A percentile compares a stretch with the other conserved stretches of the same genome.
Evolutionary conservation across 805 yeast species (phyloP).

Genomic region (Teunomyces funiuensis): DNA sequence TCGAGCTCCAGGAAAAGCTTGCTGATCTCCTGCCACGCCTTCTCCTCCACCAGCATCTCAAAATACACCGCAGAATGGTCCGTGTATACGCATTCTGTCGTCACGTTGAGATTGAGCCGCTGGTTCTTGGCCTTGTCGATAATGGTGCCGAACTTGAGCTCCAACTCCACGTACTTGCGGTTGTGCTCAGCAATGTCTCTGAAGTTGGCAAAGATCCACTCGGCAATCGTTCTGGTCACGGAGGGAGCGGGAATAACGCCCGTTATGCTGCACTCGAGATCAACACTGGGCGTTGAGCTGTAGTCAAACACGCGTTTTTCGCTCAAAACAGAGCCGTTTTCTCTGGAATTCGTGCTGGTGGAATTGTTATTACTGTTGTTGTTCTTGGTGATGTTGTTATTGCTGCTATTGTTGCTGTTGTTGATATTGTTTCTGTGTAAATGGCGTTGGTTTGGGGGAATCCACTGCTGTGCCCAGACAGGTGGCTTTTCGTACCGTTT

Average conservation of each 20-base stretch:
- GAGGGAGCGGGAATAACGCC: conserved; percentile 80
- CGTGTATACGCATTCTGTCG: conserved; percentile 64
- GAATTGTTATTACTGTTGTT: background rate
- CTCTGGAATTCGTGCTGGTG: background rate
- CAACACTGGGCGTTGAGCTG: conserved; percentile 31
- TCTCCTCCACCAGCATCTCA: conserved; percentile 64
- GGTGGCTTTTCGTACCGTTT: conserved; percentile 66
- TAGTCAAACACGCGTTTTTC: conserved; percentile 28
- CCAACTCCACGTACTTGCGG: conserved; percentile 62
- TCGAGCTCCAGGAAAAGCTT: conserved; percentile 57
- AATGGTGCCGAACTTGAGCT: conserved; percentile 70
- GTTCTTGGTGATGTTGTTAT: background rate
- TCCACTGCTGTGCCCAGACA: conserved; percentile 80
- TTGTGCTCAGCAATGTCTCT: conserved; percentile 58
- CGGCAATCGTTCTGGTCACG: conserved; percentile 75
- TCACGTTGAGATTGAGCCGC: conserved; percentile 63
- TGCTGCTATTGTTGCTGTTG: background rate
- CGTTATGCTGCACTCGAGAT: conserved; percentile 56
- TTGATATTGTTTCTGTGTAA: background rate
- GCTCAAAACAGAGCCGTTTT: background rate
- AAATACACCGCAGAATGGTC: conserved; percentile 56
- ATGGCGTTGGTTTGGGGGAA: conserved; percentile 11
- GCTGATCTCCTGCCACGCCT: conserved; percentile 57
- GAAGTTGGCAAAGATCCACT: conserved; percentile 86
- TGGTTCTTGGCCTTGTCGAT: conserved; percentile 63